Evolutionary conservation across 768 basidiomycete species (phyloP).

Genomic region (Lentinus brumalis): DNA sequence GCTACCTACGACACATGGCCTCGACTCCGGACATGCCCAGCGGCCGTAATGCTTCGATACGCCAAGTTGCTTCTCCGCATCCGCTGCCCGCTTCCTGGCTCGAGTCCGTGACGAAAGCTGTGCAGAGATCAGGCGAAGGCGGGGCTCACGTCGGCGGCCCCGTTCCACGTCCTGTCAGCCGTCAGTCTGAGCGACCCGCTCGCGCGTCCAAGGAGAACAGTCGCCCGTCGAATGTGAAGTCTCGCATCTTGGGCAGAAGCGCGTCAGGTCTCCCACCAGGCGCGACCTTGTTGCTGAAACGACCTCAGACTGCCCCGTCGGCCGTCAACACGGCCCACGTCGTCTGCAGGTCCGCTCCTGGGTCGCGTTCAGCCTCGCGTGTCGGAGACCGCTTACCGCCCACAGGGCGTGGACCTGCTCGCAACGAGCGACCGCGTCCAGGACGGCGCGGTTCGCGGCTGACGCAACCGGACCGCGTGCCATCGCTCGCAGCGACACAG

Average conservation of each 20-base stretch:
- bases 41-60: conserved; percentile 13
- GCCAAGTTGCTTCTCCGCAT: conserved; percentile 34
- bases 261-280: conserved; percentile 20
- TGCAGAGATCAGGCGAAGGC: conserved; percentile 52
- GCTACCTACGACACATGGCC: conserved; percentile 75
- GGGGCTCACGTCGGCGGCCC: conserved; percentile 49
- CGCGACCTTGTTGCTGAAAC: conserved; percentile 29
- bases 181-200: conserved; percentile 20
- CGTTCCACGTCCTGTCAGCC: conserved; percentile 15
- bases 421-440: conserved; percentile 18
- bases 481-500: conserved; percentile 61
- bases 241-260: conserved; percentile 9
- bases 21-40: conserved; percentile 52
- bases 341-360: conserved; percentile 70
- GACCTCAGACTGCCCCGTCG: conserved; percentile 37
- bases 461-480: conserved; percentile 43
- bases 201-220: conserved; percentile 29
- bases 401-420: conserved; percentile 9
- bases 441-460: conserved; percentile 22
- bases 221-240: conserved; percentile 26
- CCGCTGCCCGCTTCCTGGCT: conserved; percentile 72
- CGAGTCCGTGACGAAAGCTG: conserved; percentile 65
- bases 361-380: conserved; percentile 58
- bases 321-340: conserved; percentile 57
- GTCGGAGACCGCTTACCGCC: conserved; percentile 26